Percentiles rank a stretch among this genome's conserved stretches.
These are phyloP conservation scores for Dimocarpus longan DNA, from an alignment of 345 rosid genomes.

Conservation along the genomic window DNA sequence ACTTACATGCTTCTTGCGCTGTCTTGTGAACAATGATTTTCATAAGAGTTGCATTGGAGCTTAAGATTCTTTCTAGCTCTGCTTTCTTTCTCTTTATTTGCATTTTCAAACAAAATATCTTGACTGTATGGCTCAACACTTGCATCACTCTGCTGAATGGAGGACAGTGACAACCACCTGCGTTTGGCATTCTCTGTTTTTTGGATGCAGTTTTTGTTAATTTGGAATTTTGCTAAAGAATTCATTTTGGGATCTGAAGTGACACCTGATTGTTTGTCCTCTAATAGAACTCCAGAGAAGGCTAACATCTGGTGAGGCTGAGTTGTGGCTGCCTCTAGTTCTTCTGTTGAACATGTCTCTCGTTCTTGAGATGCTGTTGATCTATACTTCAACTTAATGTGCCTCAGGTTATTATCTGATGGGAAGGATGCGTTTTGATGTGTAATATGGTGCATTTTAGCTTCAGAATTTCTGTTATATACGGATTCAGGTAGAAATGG, in stretches of 20 bases:
- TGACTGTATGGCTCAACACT: slow-evolving; percentile 38
- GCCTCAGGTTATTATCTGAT: neutral
- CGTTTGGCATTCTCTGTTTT: slow-evolving; percentile 25
- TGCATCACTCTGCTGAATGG: slow-evolving; percentile 37
- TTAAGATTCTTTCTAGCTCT: slow-evolving; percentile 22
- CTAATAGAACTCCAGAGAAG: slow-evolving; percentile 12
- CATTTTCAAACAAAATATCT: slow-evolving; percentile 32
- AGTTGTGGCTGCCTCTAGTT: slow-evolving; percentile 10
- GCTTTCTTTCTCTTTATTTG: slow-evolving; percentile 20
- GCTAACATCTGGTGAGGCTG: slow-evolving; percentile 12
- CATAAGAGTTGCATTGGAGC: slow-evolving; percentile 9
- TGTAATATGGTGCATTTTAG: neutral
- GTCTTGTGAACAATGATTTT: slow-evolving; percentile 14
- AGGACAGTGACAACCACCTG: slow-evolving; percentile 31
- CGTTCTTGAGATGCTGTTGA: neutral
- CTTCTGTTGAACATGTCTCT: slow-evolving; percentile 13
- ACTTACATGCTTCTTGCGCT: slow-evolving; percentile 23
- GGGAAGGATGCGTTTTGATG: neutral
- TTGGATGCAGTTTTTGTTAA: slow-evolving; percentile 6
- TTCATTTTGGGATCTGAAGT: slow-evolving; percentile 8
- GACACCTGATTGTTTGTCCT: slow-evolving; percentile 14
- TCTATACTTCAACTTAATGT: slow-evolving; percentile 4
- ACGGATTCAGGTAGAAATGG: slow-evolving; percentile 12
- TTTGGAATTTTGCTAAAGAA: neutral
- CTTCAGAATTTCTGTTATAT: neutral